Percentiles rank a stretch among this genome's conserved stretches.
These are phyloP conservation scores for Zostera marina DNA, from an alignment of 116 monocot species.

Conservation along the genomic window DNA sequence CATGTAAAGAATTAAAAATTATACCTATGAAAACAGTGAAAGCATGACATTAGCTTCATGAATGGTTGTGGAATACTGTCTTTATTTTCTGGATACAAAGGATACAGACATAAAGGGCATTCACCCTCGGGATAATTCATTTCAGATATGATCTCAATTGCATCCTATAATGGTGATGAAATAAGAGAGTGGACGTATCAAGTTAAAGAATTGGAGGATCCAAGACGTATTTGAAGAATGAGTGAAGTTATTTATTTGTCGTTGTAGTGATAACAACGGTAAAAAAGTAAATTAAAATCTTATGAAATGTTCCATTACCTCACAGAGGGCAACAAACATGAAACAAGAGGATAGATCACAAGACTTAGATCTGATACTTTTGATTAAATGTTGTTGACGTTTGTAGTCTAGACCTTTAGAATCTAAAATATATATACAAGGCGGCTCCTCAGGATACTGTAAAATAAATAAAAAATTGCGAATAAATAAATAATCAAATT, in stretches of 20 bases:
- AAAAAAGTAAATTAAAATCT: neutral
- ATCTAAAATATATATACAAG: slow-evolving; percentile 41
- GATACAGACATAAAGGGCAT: slow-evolving; percentile 79
- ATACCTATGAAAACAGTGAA: slow-evolving; percentile 95
- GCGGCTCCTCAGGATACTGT: slow-evolving; percentile 67
- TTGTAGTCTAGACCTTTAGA: slow-evolving; percentile 77
- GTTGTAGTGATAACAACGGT: neutral
- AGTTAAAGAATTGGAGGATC: neutral
- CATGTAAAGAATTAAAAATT: neutral
- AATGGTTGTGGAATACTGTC: slow-evolving; percentile 29
- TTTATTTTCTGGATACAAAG: slow-evolving; percentile 42
- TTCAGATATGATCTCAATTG: slow-evolving; percentile 64
- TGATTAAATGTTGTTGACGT: slow-evolving; percentile 32
- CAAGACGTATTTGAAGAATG: too few relatives aligned
- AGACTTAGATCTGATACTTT: slow-evolving; percentile 34
- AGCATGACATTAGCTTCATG: slow-evolving; percentile 99
- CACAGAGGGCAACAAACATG: slow-evolving; percentile 78
- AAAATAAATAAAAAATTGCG: neutral
- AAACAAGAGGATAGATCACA: slow-evolving; percentile 46
- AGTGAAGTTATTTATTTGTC: neutral
- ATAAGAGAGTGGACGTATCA: neutral
- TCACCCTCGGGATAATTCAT: slow-evolving; percentile 95
- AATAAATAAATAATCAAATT: too few relatives aligned
- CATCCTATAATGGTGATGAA: slow-evolving; percentile 29
- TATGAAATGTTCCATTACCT: slow-evolving; percentile 26